Conservation (phyloP, 73 alveolate genomes). For the Paramecium pentaurelia region DNA sequence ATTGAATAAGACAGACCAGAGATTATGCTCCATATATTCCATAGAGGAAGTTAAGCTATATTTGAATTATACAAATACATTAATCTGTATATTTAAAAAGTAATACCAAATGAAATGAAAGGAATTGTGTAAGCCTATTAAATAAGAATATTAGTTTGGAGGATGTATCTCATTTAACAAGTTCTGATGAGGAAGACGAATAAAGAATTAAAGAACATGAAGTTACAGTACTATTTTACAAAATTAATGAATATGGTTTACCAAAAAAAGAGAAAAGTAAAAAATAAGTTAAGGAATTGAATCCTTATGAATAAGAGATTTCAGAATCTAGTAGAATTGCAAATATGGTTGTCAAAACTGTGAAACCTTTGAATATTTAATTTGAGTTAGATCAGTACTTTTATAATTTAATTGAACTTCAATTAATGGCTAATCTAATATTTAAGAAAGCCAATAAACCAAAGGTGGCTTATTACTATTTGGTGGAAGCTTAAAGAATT, state of each 20-base stretch:
- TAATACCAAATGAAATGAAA: not conserved
- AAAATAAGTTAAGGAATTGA: not conserved
- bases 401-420: not conserved
- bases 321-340: slow-evolving; percentile 21
- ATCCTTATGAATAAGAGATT: not conserved
- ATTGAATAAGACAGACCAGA: slow-evolving; percentile 31
- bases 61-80: slow-evolving; percentile 29
- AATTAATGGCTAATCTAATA: not conserved
- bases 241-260: not conserved
- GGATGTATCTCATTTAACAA: slow-evolving; percentile 24
- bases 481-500: slow-evolving; percentile 34
- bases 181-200: slow-evolving; percentile 1
- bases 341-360: not conserved
- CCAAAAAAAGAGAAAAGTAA: not conserved
- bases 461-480: slow-evolving; percentile 28
- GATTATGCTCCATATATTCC: not conserved
- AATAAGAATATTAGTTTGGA: not conserved
- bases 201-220: not conserved
- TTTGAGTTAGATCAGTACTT: slow-evolving; percentile 25
- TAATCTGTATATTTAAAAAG: not conserved
- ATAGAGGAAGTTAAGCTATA: not conserved
- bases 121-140: not conserved
- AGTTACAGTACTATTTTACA: slow-evolving; percentile 5
- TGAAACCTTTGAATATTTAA: slow-evolving; percentile 1
- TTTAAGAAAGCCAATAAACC: not conserved